Percentiles rank a stretch among this genome's conserved stretches.
Evolutionary conservation across 2,329 filamentous ascomycete genomes (phyloP).

Genomic region (Fusarium sororula): DNA sequence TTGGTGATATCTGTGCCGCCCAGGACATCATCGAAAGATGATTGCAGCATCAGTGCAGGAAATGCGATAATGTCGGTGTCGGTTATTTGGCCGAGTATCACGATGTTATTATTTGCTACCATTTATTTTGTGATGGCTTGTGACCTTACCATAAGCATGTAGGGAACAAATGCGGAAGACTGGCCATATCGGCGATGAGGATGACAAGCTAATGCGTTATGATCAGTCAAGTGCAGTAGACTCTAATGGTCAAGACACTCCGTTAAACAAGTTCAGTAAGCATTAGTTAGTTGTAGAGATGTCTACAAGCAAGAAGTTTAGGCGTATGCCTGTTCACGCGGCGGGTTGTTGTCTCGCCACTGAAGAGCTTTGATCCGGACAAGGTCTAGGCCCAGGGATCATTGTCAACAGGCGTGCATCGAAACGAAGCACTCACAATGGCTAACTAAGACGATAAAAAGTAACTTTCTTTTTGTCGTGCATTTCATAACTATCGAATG

Average conservation of each 20-base stretch:
- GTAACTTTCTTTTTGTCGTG: fast-evolving
- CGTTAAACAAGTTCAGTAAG: no score
- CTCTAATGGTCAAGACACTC: no score
- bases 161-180: not conserved
- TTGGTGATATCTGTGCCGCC: not conserved
- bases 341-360: not conserved
- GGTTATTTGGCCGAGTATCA: not conserved
- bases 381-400: not conserved
- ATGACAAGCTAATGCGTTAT: not conserved
- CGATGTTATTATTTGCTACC: no score
- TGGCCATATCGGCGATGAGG: no score
- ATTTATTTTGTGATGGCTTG: no score
- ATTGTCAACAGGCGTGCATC: not conserved
- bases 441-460: fast-evolving
- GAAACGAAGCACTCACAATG: no score
- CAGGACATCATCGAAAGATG: not conserved
- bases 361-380: not conserved
- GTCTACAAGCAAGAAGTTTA: fast-evolving
- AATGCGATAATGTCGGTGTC: not conserved
- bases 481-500: fast-evolving
- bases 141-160: fast-evolving
- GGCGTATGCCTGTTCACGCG: fast-evolving
- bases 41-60: not conserved
- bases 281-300: fast-evolving
- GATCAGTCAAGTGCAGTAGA: no score